Conservation (phyloP, 345 rosid genomes). For the Citrus inodora region DNA sequence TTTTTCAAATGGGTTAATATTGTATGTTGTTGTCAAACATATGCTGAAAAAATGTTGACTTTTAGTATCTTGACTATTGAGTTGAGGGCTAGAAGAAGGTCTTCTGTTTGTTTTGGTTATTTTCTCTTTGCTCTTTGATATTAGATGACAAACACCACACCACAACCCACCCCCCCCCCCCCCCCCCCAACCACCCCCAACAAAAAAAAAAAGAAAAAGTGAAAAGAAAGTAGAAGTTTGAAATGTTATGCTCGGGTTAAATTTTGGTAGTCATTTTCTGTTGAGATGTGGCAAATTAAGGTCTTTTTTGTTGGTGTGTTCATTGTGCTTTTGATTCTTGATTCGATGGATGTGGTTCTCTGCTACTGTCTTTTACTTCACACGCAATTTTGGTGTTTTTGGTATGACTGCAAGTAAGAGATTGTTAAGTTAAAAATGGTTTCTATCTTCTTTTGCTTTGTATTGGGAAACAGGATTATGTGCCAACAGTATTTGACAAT, state of each 20-base stretch:
- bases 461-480: conserved; percentile 56
- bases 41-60: not conserved
- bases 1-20: not conserved
- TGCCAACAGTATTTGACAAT: conserved; percentile 83
- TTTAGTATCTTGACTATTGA: not conserved
- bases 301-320: not conserved
- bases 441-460: conserved; percentile 4
- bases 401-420: not conserved
- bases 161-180: no score
- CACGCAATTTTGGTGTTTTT: not conserved
- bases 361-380: not conserved
- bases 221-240: not conserved
- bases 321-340: not conserved
- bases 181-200: no score
- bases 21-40: not conserved
- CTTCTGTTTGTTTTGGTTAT: not conserved
- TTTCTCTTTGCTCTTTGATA: not conserved
- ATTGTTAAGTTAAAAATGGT: not conserved
- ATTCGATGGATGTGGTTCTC: not conserved
- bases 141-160: not conserved
- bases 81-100: not conserved
- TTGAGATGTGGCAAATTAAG: conserved; percentile 6
- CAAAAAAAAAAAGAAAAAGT: no score
- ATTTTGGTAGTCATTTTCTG: not conserved
- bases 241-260: not conserved